These are phyloP conservation scores for Cynara cardunculus DNA, from an alignment of 129 eudicot genomes.

Conservation along the genomic window DNA sequence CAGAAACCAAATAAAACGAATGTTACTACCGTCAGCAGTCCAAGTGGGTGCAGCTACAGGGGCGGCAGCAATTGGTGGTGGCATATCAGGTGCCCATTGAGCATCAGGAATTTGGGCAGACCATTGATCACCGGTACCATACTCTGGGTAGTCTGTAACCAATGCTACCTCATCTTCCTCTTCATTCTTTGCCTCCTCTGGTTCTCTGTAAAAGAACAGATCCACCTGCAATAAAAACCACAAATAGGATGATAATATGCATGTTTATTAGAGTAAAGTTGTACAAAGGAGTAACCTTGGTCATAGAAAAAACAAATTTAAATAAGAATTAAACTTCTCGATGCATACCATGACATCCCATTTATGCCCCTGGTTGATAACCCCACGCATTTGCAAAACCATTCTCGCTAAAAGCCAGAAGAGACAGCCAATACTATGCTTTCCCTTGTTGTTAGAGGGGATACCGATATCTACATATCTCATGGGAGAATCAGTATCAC, in stretches of 20 bases:
- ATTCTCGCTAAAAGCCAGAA: slow-evolving; percentile 74
- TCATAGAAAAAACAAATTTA: not conserved
- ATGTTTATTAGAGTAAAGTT: not conserved
- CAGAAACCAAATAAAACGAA: not conserved
- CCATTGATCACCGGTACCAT: slow-evolving; percentile 41
- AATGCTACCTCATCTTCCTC: slow-evolving; percentile 42
- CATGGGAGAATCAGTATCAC: slow-evolving; percentile 73
- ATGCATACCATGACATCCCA: slow-evolving; percentile 68
- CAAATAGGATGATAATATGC: not conserved
- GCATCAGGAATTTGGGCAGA: slow-evolving; percentile 37
- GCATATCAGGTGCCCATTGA: slow-evolving; percentile 28
- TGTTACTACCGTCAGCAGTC: slow-evolving; percentile 32
- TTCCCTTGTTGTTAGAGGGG: slow-evolving; percentile 76
- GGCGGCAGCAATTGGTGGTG: slow-evolving; percentile 17
- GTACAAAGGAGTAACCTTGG: not conserved
- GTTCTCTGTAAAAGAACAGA: slow-evolving; percentile 66
- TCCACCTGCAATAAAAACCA: slow-evolving; percentile 47
- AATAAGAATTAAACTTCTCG: not conserved
- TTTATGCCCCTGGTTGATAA: slow-evolving; percentile 54
- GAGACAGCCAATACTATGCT: slow-evolving; percentile 67
- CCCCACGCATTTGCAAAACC: slow-evolving; percentile 75
- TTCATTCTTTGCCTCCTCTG: slow-evolving; percentile 56
- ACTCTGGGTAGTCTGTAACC: slow-evolving; percentile 41
- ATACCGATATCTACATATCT: slow-evolving; percentile 63
- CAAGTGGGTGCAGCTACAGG: slow-evolving; percentile 31